These are phyloP conservation scores for Nadsonia commutata DNA, from an alignment of 1,139 yeast species.

Conservation along the genomic window DNA sequence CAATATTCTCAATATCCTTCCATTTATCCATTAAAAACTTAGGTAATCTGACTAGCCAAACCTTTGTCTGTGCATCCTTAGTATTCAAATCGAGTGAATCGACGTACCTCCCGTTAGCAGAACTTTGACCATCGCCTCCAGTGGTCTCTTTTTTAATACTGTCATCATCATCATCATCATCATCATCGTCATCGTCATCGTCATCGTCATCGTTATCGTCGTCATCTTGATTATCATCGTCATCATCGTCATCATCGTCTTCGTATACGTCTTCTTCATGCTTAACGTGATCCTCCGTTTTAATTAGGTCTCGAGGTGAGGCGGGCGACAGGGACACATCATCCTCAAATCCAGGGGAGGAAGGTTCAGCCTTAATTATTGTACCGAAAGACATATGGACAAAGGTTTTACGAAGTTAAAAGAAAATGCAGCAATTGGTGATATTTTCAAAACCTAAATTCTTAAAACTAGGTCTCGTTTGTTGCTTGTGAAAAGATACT, in stretches of 20 bases:
- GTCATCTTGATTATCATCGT: background rate
- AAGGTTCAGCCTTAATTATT: conserved; percentile 1
- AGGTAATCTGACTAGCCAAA: conserved; percentile 89
- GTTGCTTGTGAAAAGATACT: background rate
- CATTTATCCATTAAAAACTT: conserved; percentile 73
- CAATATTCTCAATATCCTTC: conserved; percentile 46
- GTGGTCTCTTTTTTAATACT: background rate
- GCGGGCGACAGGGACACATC: conserved; percentile 24
- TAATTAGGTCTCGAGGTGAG: conserved; percentile 14
- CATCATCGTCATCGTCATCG: conserved; percentile 10
- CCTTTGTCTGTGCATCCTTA: conserved; percentile 31
- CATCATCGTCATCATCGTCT: conserved; percentile 4
- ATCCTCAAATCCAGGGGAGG: conserved; percentile 19
- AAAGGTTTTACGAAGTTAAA: too few species aligned
- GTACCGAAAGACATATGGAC: too few species aligned
- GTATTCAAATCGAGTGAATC: conserved; percentile 29
- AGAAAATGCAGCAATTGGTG: too few species aligned
- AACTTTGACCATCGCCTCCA: conserved; percentile 20
- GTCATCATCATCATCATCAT: conserved; percentile 12
- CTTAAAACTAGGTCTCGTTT: background rate
- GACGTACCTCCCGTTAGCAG: too few species aligned
- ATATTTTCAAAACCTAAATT: too few species aligned
- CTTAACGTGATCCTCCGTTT: background rate
- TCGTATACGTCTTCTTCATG: conserved; percentile 2
- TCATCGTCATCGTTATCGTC: conserved; percentile 9